Base-by-base conservation (phyloP, 1,139 yeast species). In the Yamadazyma aaseri region DNA sequence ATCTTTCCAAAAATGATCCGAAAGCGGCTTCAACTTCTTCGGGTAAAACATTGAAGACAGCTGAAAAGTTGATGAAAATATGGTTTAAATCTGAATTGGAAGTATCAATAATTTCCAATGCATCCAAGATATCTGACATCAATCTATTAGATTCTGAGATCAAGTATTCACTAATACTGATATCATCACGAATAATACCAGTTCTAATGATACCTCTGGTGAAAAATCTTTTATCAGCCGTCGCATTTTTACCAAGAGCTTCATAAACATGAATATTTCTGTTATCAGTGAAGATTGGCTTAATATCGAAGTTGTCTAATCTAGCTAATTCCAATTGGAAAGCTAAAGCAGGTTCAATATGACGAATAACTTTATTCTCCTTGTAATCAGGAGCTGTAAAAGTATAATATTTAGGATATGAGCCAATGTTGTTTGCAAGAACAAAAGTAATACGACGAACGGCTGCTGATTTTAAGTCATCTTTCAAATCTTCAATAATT, bases 141-240 rank as follows among this genome's bases (percentile, higher is more conserved):
- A 94, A 78, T 55, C 97, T 77, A 63, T 92, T 90, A 13, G 97
- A 94, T 69, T 92, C 98, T 17, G 97, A 87, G 48, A 90, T 90
- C 62, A 92, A 77, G 53, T 92, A 92, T 60, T 90, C 96, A 50
- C 94, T 83, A 33, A 94, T 89, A 36, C 95, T 81, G 44, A 94
- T 85, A 53, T 89, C 96, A 51, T 86, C 96, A 54, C 92, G 79
- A 50, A 92, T 84, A 42, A 90, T 81, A 40, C 97, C 98, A 22
- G 98, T 95, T 63, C 98, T 81, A 42, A 92, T 87, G 46, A 92
- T 86, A 68, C 97, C 97, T 67, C 98, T 81, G 15, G 96, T 90
- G 64, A 94, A 92, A 70, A 81, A 92, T 63, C 98, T 78, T 72
- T 86, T 87, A 64, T 92, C 98, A 48, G 94, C 80, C 25, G 95